Evolutionary conservation across 2,329 filamentous ascomycete species (phyloP), one percentile per base, ranked within the genome.

Genomic region (Pseudodiploospora longispora): DNA sequence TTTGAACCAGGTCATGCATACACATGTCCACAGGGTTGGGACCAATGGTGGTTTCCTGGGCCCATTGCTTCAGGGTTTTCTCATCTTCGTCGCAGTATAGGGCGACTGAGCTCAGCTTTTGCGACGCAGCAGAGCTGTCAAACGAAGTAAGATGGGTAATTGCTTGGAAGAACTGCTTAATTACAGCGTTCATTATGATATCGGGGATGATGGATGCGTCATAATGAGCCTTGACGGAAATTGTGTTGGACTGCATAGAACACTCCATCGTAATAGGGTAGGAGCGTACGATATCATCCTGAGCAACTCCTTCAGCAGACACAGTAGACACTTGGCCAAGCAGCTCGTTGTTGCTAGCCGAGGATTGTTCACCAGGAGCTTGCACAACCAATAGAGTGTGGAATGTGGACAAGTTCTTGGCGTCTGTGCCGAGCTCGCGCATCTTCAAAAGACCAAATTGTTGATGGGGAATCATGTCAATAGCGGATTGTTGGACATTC

Each of bases 371-470:
- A 9, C 33, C 33, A 36, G 27, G 6, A 27, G 40, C 32, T 19
- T 42, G 33, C 5, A 44, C 42, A 10, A 44, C 42, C 27, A 44
- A 33, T 29, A 44, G n/a, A 4, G 42, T 40, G 8, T 30, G 30
- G 33, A 44, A 44, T 7, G 10, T 19, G 7, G 37, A 44, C 12
- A 40, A 4, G n/a, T 40, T 44, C 19, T 37, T 37, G 3, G 42
- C 28, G 6, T 28, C 42, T 4, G 27, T n/a, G 1, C 42, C 33
- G 4, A 44, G 38, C 8, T 40, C 37, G 5, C 29, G 42, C 19
- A 40, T 44, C 10, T 41, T 36, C 4, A 40, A 35, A 36, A 44
- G 42, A 28, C 42, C 42, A 27, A 44, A 36, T 8, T 44, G 42
- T 10, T 44, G 42, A 28, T 44, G 42, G 8, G 41, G 41, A 7